Evolutionary conservation across 352 stramenopile species (phyloP).

Genomic region (Phytophthora idaei): DNA sequence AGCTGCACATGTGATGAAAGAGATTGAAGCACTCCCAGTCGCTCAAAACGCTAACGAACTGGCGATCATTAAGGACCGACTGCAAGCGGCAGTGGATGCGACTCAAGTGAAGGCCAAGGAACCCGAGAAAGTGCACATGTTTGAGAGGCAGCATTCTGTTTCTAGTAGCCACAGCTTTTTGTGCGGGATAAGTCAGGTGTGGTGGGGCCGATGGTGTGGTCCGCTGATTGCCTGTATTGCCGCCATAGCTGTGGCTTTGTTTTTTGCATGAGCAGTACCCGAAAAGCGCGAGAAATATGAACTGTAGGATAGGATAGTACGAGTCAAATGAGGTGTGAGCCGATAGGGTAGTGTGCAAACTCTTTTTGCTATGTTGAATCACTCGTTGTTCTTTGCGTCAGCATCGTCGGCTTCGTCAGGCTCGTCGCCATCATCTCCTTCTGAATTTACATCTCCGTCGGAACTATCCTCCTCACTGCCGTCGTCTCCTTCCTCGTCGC

Average conservation of each 20-base stretch:
- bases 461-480: constrained; percentile 50
- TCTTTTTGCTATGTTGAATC: constrained; percentile 15
- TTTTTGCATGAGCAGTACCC: constrained; percentile 16
- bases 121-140: constrained; percentile 9
- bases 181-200: constrained; percentile 12
- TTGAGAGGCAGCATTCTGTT: constrained; percentile 16
- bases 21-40: constrained; percentile 48
- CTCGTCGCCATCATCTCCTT: constrained; percentile 30
- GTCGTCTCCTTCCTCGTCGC: constrained; percentile 46
- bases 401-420: constrained; percentile 23
- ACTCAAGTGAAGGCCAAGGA: constrained; percentile 9
- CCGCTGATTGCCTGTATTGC: constrained; percentile 24
- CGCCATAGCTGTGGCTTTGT: constrained; percentile 15
- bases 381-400: constrained; percentile 28
- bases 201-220: constrained; percentile 32
- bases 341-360: constrained; percentile 11
- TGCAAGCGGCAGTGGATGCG: constrained; percentile 26
- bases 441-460: constrained; percentile 60
- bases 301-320: constrained; percentile 35
- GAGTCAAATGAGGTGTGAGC: constrained; percentile 1
- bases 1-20: constrained; percentile 43
- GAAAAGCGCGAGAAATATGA: constrained; percentile 18
- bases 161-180: constrained; percentile 6
- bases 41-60: constrained; percentile 43
- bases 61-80: constrained; percentile 44